phyloP scores from a whole-genome alignment of 2,329 filamentous ascomycete genomes.

The Malbranchea zuffiana region DNA sequence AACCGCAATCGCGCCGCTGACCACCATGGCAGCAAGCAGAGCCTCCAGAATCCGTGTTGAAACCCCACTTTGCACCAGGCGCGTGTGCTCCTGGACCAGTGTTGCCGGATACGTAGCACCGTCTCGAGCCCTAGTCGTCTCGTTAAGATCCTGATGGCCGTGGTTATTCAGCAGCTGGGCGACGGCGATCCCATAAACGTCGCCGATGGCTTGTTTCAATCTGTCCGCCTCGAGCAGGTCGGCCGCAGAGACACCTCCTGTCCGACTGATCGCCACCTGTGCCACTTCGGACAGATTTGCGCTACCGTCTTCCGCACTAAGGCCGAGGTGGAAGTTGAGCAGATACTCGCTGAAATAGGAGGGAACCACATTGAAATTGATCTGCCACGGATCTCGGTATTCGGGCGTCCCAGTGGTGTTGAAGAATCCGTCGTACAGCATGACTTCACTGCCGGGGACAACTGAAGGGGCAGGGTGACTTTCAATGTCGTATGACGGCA shows the following conservation, averaged over 20 bases:
- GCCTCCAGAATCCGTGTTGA: slow-evolving; percentile 9
- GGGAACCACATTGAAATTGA: too few species aligned
- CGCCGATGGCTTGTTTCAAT: not conserved
- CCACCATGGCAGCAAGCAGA: slow-evolving; percentile 7
- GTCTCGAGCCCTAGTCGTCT: not conserved
- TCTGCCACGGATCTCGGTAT: too few species aligned
- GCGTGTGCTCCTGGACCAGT: not conserved
- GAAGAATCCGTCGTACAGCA: not conserved
- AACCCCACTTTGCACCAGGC: slow-evolving; percentile 3
- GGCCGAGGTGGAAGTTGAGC: too few species aligned
- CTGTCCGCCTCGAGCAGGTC: not conserved
- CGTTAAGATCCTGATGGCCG: not conserved
- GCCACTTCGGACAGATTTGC: not conserved
- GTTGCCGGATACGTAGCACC: not conserved
- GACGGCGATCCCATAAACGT: not conserved
- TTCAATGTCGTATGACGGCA: slow-evolving; percentile 1
- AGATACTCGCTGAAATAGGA: too few species aligned
- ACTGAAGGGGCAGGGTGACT: not conserved
- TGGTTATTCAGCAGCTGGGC: slow-evolving; percentile 1
- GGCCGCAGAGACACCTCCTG: not conserved
- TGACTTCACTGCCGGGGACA: not conserved
- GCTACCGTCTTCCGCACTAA: not conserved
- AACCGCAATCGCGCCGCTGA: slow-evolving; percentile 4
- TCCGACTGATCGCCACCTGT: not conserved
- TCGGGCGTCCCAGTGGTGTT: not conserved